Conservation (phyloP, 31 red algal genomes). For the Bonnemaisonia californica region DNA sequence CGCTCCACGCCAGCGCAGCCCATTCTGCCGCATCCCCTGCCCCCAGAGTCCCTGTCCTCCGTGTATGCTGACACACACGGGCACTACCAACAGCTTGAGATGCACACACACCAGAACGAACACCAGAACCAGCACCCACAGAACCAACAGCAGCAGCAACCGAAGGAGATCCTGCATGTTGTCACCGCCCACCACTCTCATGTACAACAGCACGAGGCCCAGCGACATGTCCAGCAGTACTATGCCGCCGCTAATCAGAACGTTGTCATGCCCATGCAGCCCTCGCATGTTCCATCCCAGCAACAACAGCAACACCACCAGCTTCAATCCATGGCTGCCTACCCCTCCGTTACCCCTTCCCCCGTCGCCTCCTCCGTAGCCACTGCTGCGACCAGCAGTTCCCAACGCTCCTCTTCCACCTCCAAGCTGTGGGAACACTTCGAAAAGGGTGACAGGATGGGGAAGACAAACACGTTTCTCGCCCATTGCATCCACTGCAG, state of each 20-base stretch:
- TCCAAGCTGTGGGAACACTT: slow-evolving; percentile 73
- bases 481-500: slow-evolving; percentile 63
- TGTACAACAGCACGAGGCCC: not conserved
- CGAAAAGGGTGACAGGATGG: slow-evolving; percentile 63
- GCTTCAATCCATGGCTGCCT: not conserved
- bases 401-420: slow-evolving; percentile 57
- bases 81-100: not conserved
- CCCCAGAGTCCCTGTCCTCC: not conserved
- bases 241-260: not conserved
- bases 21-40: not conserved
- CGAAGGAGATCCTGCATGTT: not conserved
- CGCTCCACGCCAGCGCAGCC: too few relatives aligned
- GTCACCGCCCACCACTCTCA: not conserved
- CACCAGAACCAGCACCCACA: not conserved
- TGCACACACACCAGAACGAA: not conserved
- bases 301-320: slow-evolving; percentile 35
- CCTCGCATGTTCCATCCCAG: not conserved
- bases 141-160: not conserved
- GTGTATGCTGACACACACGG: not conserved
- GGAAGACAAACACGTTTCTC: slow-evolving; percentile 67
- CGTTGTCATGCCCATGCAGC: not conserved
- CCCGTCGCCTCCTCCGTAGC: not conserved
- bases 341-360: not conserved
- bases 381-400: not conserved
- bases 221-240: slow-evolving; percentile 10